These are phyloP conservation scores for Ophiostoma fasciatum DNA, from an alignment of 2,329 filamentous ascomycete species.

Conservation along the genomic window DNA sequence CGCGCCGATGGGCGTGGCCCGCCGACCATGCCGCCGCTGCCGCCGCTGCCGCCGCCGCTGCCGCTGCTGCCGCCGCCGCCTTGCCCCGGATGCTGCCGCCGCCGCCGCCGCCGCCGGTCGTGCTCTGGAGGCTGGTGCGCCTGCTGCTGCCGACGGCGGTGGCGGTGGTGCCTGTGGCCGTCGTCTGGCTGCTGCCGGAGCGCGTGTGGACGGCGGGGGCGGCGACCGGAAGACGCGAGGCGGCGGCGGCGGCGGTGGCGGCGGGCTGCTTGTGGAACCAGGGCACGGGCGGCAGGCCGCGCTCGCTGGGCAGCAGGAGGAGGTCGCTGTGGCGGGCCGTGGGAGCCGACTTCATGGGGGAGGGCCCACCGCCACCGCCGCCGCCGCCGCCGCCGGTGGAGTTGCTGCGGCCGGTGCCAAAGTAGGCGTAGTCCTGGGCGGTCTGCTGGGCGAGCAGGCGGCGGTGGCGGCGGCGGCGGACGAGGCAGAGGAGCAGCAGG, in stretches of 20 bases:
- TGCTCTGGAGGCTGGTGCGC: conserved; percentile 7
- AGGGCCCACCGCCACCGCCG: too few species aligned
- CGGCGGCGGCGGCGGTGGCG: not conserved
- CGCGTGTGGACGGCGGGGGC: conserved; percentile 2
- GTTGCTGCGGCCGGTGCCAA: conserved; percentile 19
- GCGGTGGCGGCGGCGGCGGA: conserved; percentile 4
- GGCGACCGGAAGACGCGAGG: not conserved
- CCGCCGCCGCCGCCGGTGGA: conserved; percentile 15
- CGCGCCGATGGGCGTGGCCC: conserved; percentile 3
- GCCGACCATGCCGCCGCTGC: not conserved
- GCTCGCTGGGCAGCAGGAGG: conserved; percentile 2
- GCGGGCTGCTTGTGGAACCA: not conserved
- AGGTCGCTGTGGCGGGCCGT: too few species aligned
- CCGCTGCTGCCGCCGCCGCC: not conserved
- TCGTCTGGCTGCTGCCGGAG: conserved; percentile 5
- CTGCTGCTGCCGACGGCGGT: conserved; percentile 8
- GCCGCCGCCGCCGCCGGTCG: too few species aligned
- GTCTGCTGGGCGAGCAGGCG: not conserved
- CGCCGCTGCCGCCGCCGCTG: too few species aligned
- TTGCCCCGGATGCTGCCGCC: not conserved
- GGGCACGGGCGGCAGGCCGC: conserved; percentile 9
- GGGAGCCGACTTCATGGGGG: too few species aligned
- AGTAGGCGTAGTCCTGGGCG: conserved; percentile 22
- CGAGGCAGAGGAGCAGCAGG: not conserved
- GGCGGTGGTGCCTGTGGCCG: conserved; percentile 4